Base-by-base conservation (phyloP, 1,284 basidiomycete species). In the Ganoderma sp. region DNA sequence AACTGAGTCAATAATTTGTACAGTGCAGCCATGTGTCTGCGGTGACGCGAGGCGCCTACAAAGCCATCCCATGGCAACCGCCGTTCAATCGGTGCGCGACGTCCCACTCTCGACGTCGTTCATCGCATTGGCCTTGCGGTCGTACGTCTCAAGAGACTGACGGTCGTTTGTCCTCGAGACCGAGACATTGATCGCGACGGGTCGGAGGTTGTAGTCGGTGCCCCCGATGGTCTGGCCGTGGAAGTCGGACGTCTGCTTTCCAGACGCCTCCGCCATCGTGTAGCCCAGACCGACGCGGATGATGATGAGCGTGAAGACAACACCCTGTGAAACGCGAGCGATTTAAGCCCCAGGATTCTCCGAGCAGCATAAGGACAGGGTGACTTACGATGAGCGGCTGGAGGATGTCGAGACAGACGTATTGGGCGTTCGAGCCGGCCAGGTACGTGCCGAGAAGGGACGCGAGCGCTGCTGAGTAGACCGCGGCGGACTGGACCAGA, bases 251-350 rank as follows among this genome's bases (percentile, higher is more conserved):
- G n/a, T 56, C 41, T 52, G 43, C 32, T 43, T 45, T 61, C 61
- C 69, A 8, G 64, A 63, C 2, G 52, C 39, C 25, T 67, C 66
- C 41, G 61, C 63, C 54, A 70, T 41, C 34, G 69, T 70, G 61
- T 65, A 70, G n/a, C 66, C 69, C 41, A 71, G 67, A 7, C 68
- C 71, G 48, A 72, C 66, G 15, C 68, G 71, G 50, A 72, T 68
- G 63, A 72, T 69, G 42, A 72, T 72, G 25, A 72, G 65, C 1
- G 67, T 70, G 63, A 72, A 70, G 12, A 72, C 71, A n/a, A 68
- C 63, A 45, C 71, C 71, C 71, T 72, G 54, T 9, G 7, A 25
- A 42, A 12, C 19, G 42, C 61, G 17, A 28, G 25, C 39, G n/a
- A 34, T 62, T 39, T 63, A 41, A 32, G 17, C 19, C 37, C 22